Percentiles rank a stretch among this genome's conserved stretches.
phyloP scores from a whole-genome alignment of 257 asterid species.

The Coffea eugenioides region DNA sequence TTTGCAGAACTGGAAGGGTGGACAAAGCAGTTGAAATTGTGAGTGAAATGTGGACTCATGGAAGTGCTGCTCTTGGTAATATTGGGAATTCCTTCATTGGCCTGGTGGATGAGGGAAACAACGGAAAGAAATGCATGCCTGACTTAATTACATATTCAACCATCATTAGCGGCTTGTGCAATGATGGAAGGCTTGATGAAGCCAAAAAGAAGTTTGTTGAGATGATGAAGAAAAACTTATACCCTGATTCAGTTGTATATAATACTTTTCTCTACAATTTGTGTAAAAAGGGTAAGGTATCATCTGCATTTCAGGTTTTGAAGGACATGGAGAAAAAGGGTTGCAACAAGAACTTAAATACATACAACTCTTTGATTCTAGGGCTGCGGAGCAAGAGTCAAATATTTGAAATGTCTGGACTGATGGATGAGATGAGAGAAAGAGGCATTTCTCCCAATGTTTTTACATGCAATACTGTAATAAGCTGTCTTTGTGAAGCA shows the following conservation, averaged over 20 bases:
- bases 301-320: conserved; percentile 93
- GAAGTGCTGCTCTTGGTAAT: conserved; percentile 91
- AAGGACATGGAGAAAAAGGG: conserved; percentile 93
- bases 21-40: conserved; percentile 88
- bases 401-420: conserved; percentile 80
- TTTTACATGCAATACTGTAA: conserved; percentile 66
- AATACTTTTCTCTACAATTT: conserved; percentile 60
- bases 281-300: conserved; percentile 76
- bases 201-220: conserved; percentile 77
- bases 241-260: conserved; percentile 73
- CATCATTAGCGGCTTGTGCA: conserved; percentile 70
- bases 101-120: conserved; percentile 55
- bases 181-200: conserved; percentile 71
- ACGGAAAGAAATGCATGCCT: conserved; percentile 64
- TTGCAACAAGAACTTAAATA: conserved; percentile 69
- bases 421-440: conserved; percentile 90
- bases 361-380: conserved; percentile 71
- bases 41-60: conserved; percentile 87
- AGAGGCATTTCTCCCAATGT: conserved; percentile 72
- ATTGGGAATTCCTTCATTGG: conserved; percentile 79
- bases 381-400: conserved; percentile 71
- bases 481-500: conserved; percentile 63
- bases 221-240: conserved; percentile 69
- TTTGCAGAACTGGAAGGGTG: conserved; percentile 69
- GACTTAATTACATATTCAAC: conserved; percentile 86